phyloP scores from a whole-genome alignment of 805 yeast genomes.

The Zygosaccharomyces kombuchaensis region DNA sequence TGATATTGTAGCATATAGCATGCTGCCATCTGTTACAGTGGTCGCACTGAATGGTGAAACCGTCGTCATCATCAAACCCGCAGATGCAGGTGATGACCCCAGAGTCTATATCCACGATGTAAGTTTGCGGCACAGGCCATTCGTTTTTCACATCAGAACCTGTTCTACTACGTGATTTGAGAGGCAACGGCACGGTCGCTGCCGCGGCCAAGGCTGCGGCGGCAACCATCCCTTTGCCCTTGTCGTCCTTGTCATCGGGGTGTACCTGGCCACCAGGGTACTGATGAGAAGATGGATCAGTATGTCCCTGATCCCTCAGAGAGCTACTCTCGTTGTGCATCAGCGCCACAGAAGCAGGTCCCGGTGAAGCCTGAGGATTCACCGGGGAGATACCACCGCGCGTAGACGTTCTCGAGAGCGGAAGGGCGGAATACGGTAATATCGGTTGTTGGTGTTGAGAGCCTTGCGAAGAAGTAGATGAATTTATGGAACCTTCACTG shows the following conservation, averaged over 20 bases:
- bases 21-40: constrained; percentile 93
- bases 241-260: not conserved
- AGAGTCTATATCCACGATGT: constrained; percentile 72
- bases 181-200: constrained; percentile 68
- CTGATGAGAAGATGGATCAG: constrained; percentile 17
- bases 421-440: constrained; percentile 13
- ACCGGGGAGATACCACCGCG: constrained; percentile 16
- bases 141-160: constrained; percentile 6
- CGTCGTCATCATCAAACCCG: constrained; percentile 82
- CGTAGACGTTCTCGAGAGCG: constrained; percentile 10
- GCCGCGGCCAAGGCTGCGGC: constrained; percentile 85
- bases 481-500: constrained; percentile 1
- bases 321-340: constrained; percentile 21
- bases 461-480: constrained; percentile 5
- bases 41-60: constrained; percentile 93
- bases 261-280: not conserved
- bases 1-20: constrained; percentile 81
- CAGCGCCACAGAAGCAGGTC: constrained; percentile 44
- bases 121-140: constrained; percentile 39
- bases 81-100: constrained; percentile 89
- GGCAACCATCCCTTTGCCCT: constrained; percentile 57
- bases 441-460: constrained; percentile 2
- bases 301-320: not conserved
- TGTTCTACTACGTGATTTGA: constrained; percentile 20
- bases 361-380: constrained; percentile 38